A percentile compares a stretch with the other conserved stretches of the same genome.
Evolutionary conservation across 257 asterid species (phyloP).

Genomic region (Parsonsia alboflavescens): DNA sequence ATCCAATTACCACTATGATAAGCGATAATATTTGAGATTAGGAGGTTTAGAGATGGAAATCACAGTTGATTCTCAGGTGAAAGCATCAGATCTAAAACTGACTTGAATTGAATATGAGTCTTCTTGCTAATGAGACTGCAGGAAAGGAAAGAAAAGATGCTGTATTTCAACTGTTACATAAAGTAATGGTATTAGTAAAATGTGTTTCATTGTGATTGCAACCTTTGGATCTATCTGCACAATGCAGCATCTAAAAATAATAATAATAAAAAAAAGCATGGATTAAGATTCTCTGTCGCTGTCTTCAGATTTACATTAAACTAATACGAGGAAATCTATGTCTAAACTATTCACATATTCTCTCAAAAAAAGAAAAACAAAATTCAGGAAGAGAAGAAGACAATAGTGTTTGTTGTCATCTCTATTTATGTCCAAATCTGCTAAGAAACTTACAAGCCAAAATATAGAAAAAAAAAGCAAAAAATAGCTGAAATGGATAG

Average conservation of each 20-base stretch:
- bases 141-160: not conserved
- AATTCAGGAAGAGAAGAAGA: not conserved
- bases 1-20: too few species aligned
- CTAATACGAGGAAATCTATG: not conserved
- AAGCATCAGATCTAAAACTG: not conserved
- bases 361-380: too few species aligned
- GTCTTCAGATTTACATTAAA: not conserved
- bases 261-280: constrained; percentile 6
- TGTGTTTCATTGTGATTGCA: not conserved
- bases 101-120: not conserved
- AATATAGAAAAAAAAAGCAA: not conserved
- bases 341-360: not conserved
- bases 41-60: too few species aligned
- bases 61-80: too few species aligned
- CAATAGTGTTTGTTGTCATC: not conserved
- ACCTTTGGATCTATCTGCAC: constrained; percentile 7
- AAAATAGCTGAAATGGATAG: constrained; percentile 37
- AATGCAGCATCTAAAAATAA: too few species aligned
- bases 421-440: constrained; percentile 13
- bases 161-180: not conserved
- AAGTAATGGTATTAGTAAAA: not conserved
- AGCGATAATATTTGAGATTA: too few species aligned
- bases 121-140: not conserved
- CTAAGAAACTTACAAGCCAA: constrained; percentile 10
- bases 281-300: constrained; percentile 21